A percentile compares a stretch with the other conserved stretches of the same genome.
These are phyloP conservation scores for Boletus edulis DNA, from an alignment of 768 basidiomycete species.

Conservation along the genomic window DNA sequence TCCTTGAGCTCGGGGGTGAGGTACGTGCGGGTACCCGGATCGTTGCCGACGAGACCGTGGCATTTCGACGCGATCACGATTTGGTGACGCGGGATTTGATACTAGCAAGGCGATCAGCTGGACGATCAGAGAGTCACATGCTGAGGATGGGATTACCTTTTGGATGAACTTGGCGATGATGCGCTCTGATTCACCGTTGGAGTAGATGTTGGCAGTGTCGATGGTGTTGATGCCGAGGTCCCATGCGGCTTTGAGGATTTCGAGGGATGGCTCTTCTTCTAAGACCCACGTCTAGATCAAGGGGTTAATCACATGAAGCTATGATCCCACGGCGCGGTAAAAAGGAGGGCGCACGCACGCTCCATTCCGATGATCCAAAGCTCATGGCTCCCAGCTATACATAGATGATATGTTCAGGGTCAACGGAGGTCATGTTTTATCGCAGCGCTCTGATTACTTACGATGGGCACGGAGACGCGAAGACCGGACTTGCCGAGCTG, in stretches of 20 bases:
- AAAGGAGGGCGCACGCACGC: conserved; percentile 10
- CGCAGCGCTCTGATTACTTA: too few relatives aligned
- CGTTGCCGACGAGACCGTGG: conserved; percentile 10
- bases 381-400: conserved; percentile 26
- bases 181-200: conserved; percentile 35
- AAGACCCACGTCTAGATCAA: conserved; percentile 24
- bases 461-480: too few relatives aligned
- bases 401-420: not conserved
- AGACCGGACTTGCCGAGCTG: too few relatives aligned
- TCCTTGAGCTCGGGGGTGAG: not conserved
- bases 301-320: not conserved
- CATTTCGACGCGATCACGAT: conserved; percentile 33
- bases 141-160: conserved; percentile 14
- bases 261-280: conserved; percentile 27
- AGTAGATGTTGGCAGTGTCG: conserved; percentile 38
- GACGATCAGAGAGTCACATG: too few relatives aligned
- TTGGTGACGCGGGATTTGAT: conserved; percentile 31
- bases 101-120: conserved; percentile 9
- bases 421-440: too few relatives aligned
- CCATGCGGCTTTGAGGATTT: conserved; percentile 39
- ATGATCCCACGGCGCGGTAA: not conserved
- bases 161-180: conserved; percentile 38
- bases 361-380: conserved; percentile 29
- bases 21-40: not conserved
- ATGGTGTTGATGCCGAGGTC: conserved; percentile 39